phyloP scores from a whole-genome alignment of 1,139 yeast species.

The Pneumocystis canis region DNA sequence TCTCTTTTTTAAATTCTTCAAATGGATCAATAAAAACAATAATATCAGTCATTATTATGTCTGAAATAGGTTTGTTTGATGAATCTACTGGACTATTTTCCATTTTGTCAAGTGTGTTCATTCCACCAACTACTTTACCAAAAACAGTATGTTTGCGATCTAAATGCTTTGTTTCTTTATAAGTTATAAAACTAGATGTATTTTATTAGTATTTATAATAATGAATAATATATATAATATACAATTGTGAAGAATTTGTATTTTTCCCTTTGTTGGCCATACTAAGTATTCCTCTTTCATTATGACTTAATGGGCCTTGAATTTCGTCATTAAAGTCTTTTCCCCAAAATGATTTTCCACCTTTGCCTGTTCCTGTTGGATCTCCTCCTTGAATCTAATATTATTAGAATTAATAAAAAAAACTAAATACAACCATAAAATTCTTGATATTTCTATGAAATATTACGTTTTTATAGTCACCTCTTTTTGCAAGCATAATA shows the following conservation, averaged over 20 bases:
- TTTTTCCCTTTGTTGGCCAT: slow-evolving; percentile 60
- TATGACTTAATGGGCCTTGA: slow-evolving; percentile 62
- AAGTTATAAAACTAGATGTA: slow-evolving; percentile 40
- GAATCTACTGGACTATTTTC: slow-evolving; percentile 32
- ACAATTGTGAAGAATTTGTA: slow-evolving; percentile 57
- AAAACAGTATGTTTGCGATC: slow-evolving; percentile 64
- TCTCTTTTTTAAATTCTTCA: slow-evolving; percentile 33
- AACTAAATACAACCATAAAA: slow-evolving; percentile 26
- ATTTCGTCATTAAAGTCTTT: slow-evolving; percentile 32
- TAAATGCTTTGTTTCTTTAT: slow-evolving; percentile 56
- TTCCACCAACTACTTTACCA: slow-evolving; percentile 66
- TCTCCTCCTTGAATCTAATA: slow-evolving; percentile 35
- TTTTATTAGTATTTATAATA: not conserved
- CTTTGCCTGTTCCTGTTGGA: slow-evolving; percentile 35
- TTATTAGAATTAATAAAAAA: not conserved
- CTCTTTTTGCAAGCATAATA: slow-evolving; percentile 26
- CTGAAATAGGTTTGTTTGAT: slow-evolving; percentile 24
- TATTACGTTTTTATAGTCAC: slow-evolving; percentile 30
- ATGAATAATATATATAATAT: not conserved
- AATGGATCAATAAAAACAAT: slow-evolving; percentile 69
- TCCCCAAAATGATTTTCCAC: slow-evolving; percentile 28
- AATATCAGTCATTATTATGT: slow-evolving; percentile 34
- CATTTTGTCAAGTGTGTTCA: slow-evolving; percentile 57
- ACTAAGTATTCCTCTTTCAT: slow-evolving; percentile 65
- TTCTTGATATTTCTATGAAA: slow-evolving; percentile 36